Evolutionary conservation across 495 filamentous ascomycete genomes (phyloP).

Genomic region (Haplographium delicatum): DNA sequence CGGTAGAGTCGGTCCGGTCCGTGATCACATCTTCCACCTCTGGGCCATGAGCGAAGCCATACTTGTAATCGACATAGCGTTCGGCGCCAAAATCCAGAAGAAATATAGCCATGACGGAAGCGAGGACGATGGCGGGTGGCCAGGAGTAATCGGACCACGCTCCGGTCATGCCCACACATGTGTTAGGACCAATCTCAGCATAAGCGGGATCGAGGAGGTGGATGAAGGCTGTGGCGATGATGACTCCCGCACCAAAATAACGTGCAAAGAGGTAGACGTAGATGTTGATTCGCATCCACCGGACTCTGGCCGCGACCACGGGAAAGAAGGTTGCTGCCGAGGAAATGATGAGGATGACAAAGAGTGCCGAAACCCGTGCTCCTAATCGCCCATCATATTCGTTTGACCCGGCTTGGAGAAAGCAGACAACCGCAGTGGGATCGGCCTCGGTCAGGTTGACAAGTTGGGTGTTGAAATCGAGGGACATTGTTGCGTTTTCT

Average conservation of each 20-base stretch:
- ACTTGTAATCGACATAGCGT: constrained; percentile 48
- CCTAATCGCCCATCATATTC: constrained; percentile 59
- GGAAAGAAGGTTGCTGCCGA: constrained; percentile 57
- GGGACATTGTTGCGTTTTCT: no score
- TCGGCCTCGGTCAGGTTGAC: constrained; percentile 19
- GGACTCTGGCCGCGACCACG: constrained; percentile 49
- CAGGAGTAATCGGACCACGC: constrained; percentile 63
- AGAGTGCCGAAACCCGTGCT: constrained; percentile 65
- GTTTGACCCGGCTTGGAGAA: constrained; percentile 35
- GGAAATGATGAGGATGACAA: constrained; percentile 67
- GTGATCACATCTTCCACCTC: constrained; percentile 19
- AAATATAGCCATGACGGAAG: constrained; percentile 69
- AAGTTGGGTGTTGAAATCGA: neutral
- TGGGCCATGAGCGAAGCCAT: constrained; percentile 37
- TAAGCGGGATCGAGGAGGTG: constrained; percentile 58
- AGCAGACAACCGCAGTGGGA: constrained; percentile 16
- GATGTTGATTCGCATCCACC: constrained; percentile 43
- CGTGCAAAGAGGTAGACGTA: constrained; percentile 59
- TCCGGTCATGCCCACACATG: constrained; percentile 51
- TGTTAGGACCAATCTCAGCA: constrained; percentile 42
- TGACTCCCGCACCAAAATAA: constrained; percentile 68
- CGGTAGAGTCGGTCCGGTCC: constrained; percentile 3
- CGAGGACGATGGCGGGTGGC: constrained; percentile 70
- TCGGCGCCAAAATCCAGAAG: constrained; percentile 69
- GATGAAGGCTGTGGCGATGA: constrained; percentile 71